Evolutionary conservation across 257 asterid genomes (phyloP).

Genomic region (Capsicum pubescens): DNA sequence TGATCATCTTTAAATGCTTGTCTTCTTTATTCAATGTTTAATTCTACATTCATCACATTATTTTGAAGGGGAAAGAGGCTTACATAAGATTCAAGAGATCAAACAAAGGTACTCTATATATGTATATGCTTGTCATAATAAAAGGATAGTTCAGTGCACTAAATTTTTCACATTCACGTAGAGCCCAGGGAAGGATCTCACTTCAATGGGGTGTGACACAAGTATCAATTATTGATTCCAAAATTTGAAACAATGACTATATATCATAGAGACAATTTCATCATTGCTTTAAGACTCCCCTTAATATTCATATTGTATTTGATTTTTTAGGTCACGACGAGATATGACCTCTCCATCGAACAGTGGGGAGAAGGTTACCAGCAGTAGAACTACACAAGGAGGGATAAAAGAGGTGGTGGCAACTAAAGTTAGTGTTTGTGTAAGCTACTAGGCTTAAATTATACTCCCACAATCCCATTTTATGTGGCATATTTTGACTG

Average conservation of each 20-base stretch:
- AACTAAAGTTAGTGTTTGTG: not conserved
- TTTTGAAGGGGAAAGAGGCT: slow-evolving; percentile 47
- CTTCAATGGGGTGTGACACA: not conserved
- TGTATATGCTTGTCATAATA: slow-evolving; percentile 22
- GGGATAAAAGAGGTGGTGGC: slow-evolving; percentile 31
- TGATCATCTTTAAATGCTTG: too few species aligned
- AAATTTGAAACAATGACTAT: not conserved
- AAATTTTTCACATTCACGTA: too few species aligned
- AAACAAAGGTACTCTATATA: not conserved
- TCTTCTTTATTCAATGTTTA: not conserved
- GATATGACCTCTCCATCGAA: slow-evolving; percentile 39
- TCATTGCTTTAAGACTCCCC: too few species aligned
- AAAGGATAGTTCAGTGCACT: too few species aligned
- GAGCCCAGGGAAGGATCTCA: not conserved
- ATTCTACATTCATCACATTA: slow-evolving; percentile 53
- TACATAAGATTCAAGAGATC: slow-evolving; percentile 51
- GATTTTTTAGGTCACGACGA: slow-evolving; percentile 38
- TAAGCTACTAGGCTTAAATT: not conserved
- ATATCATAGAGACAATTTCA: too few species aligned
- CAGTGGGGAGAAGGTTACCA: not conserved
- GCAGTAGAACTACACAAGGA: not conserved
- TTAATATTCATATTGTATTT: not conserved
- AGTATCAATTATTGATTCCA: too few species aligned
- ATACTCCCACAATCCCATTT: too few species aligned
- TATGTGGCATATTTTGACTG: too few species aligned